Base-by-base conservation (phyloP, 495 filamentous ascomycete genomes). In the Lophium mytilinum region DNA sequence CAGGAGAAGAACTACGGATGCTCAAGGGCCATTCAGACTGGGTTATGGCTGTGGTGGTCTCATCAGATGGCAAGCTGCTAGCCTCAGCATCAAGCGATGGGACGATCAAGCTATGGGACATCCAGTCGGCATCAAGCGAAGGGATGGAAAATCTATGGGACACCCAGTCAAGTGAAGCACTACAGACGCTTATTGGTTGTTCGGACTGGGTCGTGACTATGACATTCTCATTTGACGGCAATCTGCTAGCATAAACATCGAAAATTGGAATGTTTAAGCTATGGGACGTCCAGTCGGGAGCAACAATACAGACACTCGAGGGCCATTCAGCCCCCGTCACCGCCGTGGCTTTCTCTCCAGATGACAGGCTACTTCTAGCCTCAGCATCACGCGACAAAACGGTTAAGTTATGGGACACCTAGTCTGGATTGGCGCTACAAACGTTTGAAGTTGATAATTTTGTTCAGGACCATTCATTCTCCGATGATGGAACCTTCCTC, bases 291-390 rank as follows among this genome's bases (percentile, higher is more conserved):
- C n/a, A 47, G 9, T 17, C 62, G 36, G 30, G 56, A 7, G 62
- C 56, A 4, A 45, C 69, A 30, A 12, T 41, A 33, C 19, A 55
- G 41, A 55, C 40, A 24, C 39, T 55, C 19, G n/a, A 43, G 37
- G 40, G 52, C 40, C 19, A 55, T 47, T 39, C 37, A n/a, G 37
- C 8, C n/a, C n/a, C 8, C 37, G 49, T 52, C 49, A 37, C 8
- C 7, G 50, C 50, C 37, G 50, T 53, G 50, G 37, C 50, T 35
- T 53, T 53, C 50, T 53, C 50, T 30, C 50, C 37, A 35, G 18
- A 53, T n/a, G 41, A 18, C 41, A 45, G 15, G 41, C 6, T 18
- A 18, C 41, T 45, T n/a, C 45, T 49, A 35, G 50, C 50, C 33
- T 53, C 50, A 35, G 37, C 34, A 21, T 53, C 50, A 10, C n/a